Evolutionary conservation across 495 filamentous ascomycete genomes (phyloP).

Genomic region (Amphirosellinia nigrospora): DNA sequence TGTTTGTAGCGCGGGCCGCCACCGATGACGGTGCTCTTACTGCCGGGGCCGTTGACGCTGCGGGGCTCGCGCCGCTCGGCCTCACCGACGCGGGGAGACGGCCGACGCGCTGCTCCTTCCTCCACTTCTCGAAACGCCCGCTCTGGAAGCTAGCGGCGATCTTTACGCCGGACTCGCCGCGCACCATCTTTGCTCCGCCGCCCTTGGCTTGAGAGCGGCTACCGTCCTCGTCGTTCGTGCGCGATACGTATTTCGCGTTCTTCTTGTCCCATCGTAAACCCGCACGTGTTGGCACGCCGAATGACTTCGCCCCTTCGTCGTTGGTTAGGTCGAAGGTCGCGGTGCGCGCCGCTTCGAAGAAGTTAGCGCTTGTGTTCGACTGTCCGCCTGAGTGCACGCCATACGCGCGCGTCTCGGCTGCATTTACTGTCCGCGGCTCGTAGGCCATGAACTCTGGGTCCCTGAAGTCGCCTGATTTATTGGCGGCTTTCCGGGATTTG

Average conservation of each 20-base stretch:
- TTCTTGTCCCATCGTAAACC: conserved; percentile 97
- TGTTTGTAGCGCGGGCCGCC: conserved; percentile 71
- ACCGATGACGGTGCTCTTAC: conserved; percentile 33
- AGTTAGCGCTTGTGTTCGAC: conserved; percentile 65
- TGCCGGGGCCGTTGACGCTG: conserved; percentile 37
- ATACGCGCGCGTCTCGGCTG: conserved; percentile 88
- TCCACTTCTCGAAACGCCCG: conserved; percentile 92
- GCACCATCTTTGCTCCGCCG: conserved; percentile 81
- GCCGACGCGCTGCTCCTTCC: conserved; percentile 78
- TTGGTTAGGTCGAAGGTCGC: conserved; percentile 88
- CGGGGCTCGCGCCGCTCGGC: conserved; percentile 68
- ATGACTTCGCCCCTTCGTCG: conserved; percentile 79
- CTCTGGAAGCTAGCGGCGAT: conserved; percentile 92
- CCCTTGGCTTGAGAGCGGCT: conserved; percentile 76
- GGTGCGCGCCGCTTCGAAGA: conserved; percentile 79
- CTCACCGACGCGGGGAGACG: conserved; percentile 83
- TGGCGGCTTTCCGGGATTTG: conserved; percentile 50
- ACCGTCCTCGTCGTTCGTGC: conserved; percentile 93
- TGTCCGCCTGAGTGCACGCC: conserved; percentile 82
- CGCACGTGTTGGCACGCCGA: conserved; percentile 72
- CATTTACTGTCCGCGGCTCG: conserved; percentile 73
- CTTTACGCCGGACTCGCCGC: conserved; percentile 92
- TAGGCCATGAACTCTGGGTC: conserved; percentile 98
- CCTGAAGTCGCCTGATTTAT: conserved; percentile 57
- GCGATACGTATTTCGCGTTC: conserved; percentile 88